Evolutionary conservation across 805 yeast genomes (phyloP), one percentile per base, ranked within the genome.

Genomic region (Saturnispora halmiae): DNA sequence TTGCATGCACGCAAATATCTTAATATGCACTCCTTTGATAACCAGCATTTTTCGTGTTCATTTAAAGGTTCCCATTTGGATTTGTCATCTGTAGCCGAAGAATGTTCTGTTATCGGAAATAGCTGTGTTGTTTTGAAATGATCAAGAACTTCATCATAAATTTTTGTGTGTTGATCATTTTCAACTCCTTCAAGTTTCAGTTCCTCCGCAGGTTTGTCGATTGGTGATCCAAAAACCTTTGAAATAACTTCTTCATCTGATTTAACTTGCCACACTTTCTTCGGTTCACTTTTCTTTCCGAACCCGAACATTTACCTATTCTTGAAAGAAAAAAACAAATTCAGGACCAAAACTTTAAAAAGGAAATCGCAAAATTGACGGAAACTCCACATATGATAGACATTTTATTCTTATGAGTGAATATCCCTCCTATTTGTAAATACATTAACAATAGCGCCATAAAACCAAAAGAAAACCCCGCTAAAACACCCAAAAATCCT

Each of bases 1-100:
- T 84, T 82, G 29, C 96, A 82, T 11, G 98, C 99, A 38, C 96
- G 72, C 40, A 90, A 65, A 58, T 92, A 92, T 57, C 99, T 72
- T 51, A 85, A 61, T 39, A 92, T 65, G 58, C 98, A 92, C 59
- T 92, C 96, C 51, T 78, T 73, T 2, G 96, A 82, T 40, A 92
- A 67, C 97, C 97, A 92, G 1, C 92, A 77, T 58, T 76, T 81
- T 59, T 92, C 98, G 28, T 59, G 56, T 19, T 62, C 63, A 42
- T 55, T 60, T 36, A 69, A 56, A 2, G 71, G 66, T 31, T 61
- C 61, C 40, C 59, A 60, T 9, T 59, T 56, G 1, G 57, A 54
- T 21, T 57, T 57, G 26, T 46, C 41, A 19, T 56, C 45, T 13
- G 58, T 46, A 24, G 68, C 40, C 19, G 56, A 44, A 10, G 58